Evolutionary conservation across 805 yeast genomes (phyloP), one percentile per base, ranked within the genome.

Genomic region (Suhomyces tanzawaensis): DNA sequence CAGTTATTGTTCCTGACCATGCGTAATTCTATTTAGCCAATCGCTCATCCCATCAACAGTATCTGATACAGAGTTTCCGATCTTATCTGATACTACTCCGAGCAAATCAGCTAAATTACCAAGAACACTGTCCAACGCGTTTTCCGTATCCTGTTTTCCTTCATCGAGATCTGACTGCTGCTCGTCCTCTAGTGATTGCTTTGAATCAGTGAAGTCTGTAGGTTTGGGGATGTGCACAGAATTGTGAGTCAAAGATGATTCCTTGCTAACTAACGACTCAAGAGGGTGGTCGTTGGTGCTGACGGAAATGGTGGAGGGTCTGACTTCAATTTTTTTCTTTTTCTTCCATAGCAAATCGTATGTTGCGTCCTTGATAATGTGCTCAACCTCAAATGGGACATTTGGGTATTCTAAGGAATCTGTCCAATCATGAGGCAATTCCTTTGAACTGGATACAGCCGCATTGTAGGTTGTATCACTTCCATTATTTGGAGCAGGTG

Each of bases 401-500:
- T 68, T 65, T 0, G 86, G 86, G 46, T 77, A 81, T 4, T 39
- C 49, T 13, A 53, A 45, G 1, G 44, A 39, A 48, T 80, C 85
- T 13, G 39, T 45, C 86, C 85, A 79, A 31, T 57, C 61, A 1
- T 44, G 29, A 0, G 66, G 67, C 22, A 78, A 54, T 0, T 49
- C 28, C 38, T 68, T 66, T 0, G 42, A 36, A 1, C 40, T 24
- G 4, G 69, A 50, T 13, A 66, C 31, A 1, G 49, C 39, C 4
- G 30, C 31, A 13, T 32, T 36, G 13, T 16, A 26, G 0, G 42
- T 21, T 2, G 17, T 16, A 9, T 12, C 13, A 0, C 77, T 57
- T 1, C 91, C 91, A 48, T 84, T 83, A 48, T 81, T 83, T 1
- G 71, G 58, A 6, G 80, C 66, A 0, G 88, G 82, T 3, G 11